phyloP scores from a whole-genome alignment of 441 rosid genomes.

The Aleurites moluccanus region DNA sequence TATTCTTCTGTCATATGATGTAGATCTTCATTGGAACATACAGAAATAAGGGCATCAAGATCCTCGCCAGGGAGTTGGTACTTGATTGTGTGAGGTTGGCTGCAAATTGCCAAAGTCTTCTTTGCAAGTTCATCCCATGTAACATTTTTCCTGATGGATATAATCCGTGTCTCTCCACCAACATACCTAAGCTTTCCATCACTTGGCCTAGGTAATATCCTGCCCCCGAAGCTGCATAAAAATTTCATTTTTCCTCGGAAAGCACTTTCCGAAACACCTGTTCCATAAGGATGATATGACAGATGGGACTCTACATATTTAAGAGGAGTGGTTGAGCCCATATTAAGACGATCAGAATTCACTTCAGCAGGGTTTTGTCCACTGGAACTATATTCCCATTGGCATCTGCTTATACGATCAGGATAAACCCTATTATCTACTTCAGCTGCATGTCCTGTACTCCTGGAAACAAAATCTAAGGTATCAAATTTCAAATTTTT shows the following conservation, averaged over 20 bases:
- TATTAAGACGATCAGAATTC: conserved; percentile 41
- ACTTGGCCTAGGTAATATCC: conserved; percentile 75
- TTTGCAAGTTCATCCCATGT: conserved; percentile 59
- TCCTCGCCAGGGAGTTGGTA: conserved; percentile 97
- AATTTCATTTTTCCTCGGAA: conserved; percentile 49
- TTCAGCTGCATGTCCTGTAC: conserved; percentile 40
- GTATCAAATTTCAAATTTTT: conserved; percentile 38
- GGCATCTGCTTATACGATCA: conserved; percentile 41
- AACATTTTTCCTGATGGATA: conserved; percentile 54
- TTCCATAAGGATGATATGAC: conserved; percentile 33
- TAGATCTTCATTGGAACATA: conserved; percentile 81
- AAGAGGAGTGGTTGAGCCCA: conserved; percentile 27
- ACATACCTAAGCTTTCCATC: conserved; percentile 89
- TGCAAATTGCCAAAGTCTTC: conserved; percentile 55
- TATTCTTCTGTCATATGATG: conserved; percentile 86
- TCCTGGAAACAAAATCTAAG: conserved; percentile 43
- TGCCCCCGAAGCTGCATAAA: conserved; percentile 90
- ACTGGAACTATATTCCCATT: conserved; percentile 45
- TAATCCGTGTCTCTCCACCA: conserved; percentile 80
- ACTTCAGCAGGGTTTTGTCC: conserved; percentile 54
- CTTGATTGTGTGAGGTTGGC: conserved; percentile 58
- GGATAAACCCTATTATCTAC: conserved; percentile 43
- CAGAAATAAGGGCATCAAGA: conserved; percentile 84
- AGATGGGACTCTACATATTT: conserved; percentile 44
- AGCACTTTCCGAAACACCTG: conserved; percentile 33